Evolutionary conservation across 495 filamentous ascomycete genomes (phyloP).

Genomic region (Rhypophila decipiens): DNA sequence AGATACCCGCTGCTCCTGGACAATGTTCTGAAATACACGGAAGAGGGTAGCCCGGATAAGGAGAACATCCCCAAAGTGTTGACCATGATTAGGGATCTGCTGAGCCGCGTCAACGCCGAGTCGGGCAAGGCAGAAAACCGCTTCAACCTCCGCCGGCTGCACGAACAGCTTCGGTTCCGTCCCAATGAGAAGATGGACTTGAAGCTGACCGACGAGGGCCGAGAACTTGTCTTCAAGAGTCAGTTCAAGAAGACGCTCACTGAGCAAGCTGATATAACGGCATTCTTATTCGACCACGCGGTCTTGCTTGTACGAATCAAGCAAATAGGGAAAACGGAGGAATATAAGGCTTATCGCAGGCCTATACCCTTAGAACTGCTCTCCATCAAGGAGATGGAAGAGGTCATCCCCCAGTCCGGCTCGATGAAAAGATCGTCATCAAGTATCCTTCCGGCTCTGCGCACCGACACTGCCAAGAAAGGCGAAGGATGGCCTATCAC

Average conservation of each 20-base stretch:
- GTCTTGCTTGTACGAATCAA: slow-evolving; percentile 85
- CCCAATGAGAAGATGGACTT: slow-evolving; percentile 86
- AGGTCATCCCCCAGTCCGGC: slow-evolving; percentile 76
- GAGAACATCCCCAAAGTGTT: slow-evolving; percentile 86
- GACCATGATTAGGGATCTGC: slow-evolving; percentile 73
- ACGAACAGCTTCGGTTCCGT: slow-evolving; percentile 80
- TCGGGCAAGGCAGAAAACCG: slow-evolving; percentile 97
- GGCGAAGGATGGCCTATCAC: slow-evolving; percentile 90
- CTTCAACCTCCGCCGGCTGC: slow-evolving; percentile 88
- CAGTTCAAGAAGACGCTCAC: slow-evolving; percentile 85
- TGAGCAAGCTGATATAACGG: slow-evolving; percentile 82
- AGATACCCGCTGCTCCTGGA: slow-evolving; percentile 94
- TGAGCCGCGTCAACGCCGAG: slow-evolving; percentile 85
- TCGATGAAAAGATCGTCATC: slow-evolving; percentile 81
- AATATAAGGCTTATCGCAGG: slow-evolving; percentile 88
- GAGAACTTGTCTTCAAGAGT: slow-evolving; percentile 89
- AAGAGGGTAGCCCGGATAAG: slow-evolving; percentile 80
- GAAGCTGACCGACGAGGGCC: slow-evolving; percentile 88
- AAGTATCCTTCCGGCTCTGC: slow-evolving; percentile 71
- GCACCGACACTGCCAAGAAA: slow-evolving; percentile 41
- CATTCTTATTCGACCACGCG: slow-evolving; percentile 94
- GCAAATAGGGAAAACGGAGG: slow-evolving; percentile 84
- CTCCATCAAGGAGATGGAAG: slow-evolving; percentile 93
- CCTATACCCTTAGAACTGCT: slow-evolving; percentile 93
- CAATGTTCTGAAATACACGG: slow-evolving; percentile 80